Percentiles rank a stretch among this genome's conserved stretches.
Evolutionary conservation across 2,329 filamentous ascomycete species (phyloP).

Genomic region (Xylaria sp.): DNA sequence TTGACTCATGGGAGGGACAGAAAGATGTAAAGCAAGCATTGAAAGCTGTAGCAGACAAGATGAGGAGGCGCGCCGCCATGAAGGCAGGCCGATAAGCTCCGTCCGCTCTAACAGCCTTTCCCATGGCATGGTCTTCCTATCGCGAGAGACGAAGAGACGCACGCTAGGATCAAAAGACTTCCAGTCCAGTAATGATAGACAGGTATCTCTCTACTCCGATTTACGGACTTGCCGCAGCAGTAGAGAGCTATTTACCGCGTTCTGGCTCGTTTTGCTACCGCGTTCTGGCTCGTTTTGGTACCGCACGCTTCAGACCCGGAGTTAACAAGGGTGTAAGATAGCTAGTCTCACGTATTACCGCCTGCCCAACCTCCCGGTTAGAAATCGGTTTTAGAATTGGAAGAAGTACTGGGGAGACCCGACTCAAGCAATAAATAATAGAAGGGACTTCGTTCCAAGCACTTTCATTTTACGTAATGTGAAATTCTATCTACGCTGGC

Average conservation of each 20-base stretch:
- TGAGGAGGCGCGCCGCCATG: slow-evolving; percentile 68
- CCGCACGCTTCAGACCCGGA: not conserved
- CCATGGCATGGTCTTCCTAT: not conserved
- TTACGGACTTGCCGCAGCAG: not conserved
- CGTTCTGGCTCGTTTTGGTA: not conserved
- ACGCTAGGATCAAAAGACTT: not conserved
- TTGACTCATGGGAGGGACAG: slow-evolving; percentile 79
- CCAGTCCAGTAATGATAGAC: not conserved
- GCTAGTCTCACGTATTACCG: not conserved
- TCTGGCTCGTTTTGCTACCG: not conserved
- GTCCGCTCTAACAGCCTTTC: not conserved
- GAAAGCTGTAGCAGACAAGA: slow-evolving; percentile 67
- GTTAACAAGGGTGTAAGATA: not conserved
- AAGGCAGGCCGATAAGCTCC: slow-evolving; percentile 55
- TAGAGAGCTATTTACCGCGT: not conserved
- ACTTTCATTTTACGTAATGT: not conserved
- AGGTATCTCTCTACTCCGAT: not conserved
- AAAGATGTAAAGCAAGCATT: slow-evolving; percentile 83
- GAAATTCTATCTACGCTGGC: not conserved
- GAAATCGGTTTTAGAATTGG: not conserved
- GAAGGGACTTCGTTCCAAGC: not conserved
- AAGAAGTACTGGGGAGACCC: not conserved
- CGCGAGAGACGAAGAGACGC: not conserved
- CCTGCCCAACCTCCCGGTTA: not conserved
- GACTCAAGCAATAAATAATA: not conserved